Conservation (phyloP, 2,329 filamentous ascomycete species). For the Lecanicillium sp. region DNA sequence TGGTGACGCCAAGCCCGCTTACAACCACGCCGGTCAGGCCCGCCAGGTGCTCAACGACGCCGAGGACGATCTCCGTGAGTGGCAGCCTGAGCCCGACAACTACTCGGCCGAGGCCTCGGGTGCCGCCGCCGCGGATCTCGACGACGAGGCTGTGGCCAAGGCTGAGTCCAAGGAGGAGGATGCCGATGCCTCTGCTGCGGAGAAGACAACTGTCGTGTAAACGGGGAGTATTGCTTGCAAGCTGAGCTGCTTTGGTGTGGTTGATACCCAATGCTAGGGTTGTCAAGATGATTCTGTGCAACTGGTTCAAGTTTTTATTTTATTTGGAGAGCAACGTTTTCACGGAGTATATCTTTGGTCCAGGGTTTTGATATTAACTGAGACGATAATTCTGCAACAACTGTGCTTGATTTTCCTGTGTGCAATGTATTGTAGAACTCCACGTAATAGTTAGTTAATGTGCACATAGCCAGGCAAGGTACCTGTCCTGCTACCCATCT, state of each 20-base stretch:
- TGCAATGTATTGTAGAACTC: too few species aligned
- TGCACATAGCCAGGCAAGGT: too few species aligned
- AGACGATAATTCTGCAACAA: not conserved
- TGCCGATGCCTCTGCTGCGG: not conserved
- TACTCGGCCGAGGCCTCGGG: constrained; percentile 8
- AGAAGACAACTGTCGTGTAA: not conserved
- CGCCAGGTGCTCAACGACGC: constrained; percentile 87
- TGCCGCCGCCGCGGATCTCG: not conserved
- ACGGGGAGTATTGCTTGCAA: not conserved
- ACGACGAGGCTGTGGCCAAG: not conserved
- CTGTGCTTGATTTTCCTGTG: too few species aligned
- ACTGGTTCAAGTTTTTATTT: not conserved
- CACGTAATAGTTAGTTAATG: too few species aligned
- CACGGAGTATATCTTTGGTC: constrained; percentile 10
- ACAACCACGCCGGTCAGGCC: constrained; percentile 59
- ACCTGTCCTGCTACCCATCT: too few species aligned
- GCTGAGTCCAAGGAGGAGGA: not conserved
- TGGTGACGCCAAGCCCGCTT: constrained; percentile 68
- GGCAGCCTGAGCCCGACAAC: constrained; percentile 47
- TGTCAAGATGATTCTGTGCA: constrained; percentile 2
- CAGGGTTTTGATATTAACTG: constrained; percentile 1
- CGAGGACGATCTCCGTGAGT: constrained; percentile 78
- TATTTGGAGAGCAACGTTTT: not conserved
- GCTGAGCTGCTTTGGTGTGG: not conserved
- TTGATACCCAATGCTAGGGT: constrained; percentile 3